Base-by-base conservation (phyloP, 2,329 filamentous ascomycete species). In the Cladosporium velox region DNA sequence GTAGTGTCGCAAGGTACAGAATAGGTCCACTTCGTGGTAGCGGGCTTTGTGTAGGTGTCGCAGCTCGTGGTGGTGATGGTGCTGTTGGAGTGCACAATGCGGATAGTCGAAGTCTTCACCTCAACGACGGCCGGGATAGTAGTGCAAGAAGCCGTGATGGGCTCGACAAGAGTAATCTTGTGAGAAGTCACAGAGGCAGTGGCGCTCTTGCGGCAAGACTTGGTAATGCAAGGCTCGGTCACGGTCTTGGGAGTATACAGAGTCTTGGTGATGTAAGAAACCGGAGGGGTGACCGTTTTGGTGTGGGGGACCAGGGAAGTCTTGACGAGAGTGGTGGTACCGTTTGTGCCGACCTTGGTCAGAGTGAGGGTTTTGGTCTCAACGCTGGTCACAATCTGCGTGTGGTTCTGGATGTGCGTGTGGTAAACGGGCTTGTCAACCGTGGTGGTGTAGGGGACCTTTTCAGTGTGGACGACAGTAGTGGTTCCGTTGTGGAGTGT, bases 41-140 rank as follows among this genome's bases (percentile, higher is more conserved):
- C 54, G 5, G 64, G 64, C 28, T 60, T 34, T 4, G 64, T 66
- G 47, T 66, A 68, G 8, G 65, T 66, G 18, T 64, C 35, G 59
- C 66, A 68, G 24, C 26, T 44, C 14, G 44, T 35, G 12, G 58
- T 63, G 18, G 66, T 57, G n/a, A 41, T 65, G 35, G 49, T 34
- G 28, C 21, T 62, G 49, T 32, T 41, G 18, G 32, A 26, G 18
- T 54, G 38, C 24, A 47, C 55, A n/a, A 34, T 64, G 32, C 41
- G 41, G 5, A 47, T 35, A 14, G 32, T 54, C 15, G 44, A 51
- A 24, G 64, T 68, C 28, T 11, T 64, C 1, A 60, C 64, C 26
- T 60, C 51, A 14, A 64, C 64, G 3, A 30, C 41, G 15, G 59
- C 41, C 8, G 64, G 64, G 21, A 51, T 26, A 34, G 58, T 66